Percentiles rank a stretch among this genome's conserved stretches.
Conservation (phyloP, 257 asterid species). For the Solanum clarkiae region DNA sequence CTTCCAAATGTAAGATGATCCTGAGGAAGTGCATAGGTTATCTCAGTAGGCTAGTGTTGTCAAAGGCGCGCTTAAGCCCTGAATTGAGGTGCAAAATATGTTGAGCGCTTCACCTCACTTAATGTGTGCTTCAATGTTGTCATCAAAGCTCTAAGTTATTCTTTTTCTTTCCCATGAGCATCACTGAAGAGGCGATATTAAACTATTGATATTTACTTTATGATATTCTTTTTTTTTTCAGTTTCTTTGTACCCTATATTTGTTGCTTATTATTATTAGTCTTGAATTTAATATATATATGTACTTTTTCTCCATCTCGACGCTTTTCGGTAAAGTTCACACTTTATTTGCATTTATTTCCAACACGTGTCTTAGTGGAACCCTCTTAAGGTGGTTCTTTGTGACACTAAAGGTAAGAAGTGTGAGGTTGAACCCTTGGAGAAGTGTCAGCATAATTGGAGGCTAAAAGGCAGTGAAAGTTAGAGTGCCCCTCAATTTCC, state of each 20-base stretch:
- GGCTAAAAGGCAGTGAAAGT: not conserved
- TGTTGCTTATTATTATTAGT: not conserved
- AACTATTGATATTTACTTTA: no score
- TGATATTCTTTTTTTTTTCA: not conserved
- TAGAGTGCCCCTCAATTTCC: not conserved
- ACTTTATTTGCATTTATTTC: not conserved
- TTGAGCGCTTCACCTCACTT: not conserved
- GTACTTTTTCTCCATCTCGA: not conserved
- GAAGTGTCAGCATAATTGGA: not conserved
- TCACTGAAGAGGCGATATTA: not conserved
- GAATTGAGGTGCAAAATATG: not conserved
- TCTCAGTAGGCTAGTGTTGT: not conserved
- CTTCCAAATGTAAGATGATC: not conserved
- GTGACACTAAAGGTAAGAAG: not conserved
- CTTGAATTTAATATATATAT: no score
- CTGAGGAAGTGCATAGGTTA: not conserved
- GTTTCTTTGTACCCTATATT: not conserved
- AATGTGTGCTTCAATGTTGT: not conserved
- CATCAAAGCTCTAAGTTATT: not conserved
- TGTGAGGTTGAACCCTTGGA: not conserved
- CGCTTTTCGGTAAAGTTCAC: not conserved
- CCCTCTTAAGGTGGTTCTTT: not conserved
- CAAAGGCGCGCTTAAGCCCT: not conserved
- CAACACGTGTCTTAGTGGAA: not conserved
- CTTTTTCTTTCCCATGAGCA: not conserved